Conservation (phyloP, 768 basidiomycete genomes). For the Rhodotorula kratochvilovae region DNA sequence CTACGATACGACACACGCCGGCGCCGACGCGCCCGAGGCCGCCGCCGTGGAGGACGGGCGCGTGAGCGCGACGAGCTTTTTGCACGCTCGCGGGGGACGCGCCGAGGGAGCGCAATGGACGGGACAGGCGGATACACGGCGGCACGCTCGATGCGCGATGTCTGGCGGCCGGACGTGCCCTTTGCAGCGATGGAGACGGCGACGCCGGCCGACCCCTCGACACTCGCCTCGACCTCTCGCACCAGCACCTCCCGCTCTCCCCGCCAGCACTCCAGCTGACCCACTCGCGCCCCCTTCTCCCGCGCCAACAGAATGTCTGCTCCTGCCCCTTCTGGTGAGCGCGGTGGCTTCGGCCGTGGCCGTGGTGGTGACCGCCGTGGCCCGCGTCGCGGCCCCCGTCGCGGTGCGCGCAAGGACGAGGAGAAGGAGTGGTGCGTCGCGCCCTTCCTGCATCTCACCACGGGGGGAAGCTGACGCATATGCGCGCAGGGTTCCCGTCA, state of each 20-base stretch:
- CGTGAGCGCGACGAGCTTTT: not conserved
- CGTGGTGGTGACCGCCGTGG: conserved; percentile 57
- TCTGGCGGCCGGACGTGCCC: no score
- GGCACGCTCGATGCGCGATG: not conserved
- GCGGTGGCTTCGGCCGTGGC: conserved; percentile 85
- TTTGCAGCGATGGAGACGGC: no score
- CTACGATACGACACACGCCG: no score
- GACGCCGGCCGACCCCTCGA: no score
- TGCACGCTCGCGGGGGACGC: not conserved
- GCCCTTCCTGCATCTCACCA: no score
- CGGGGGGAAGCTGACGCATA: no score
- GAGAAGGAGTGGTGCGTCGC: conserved; percentile 92
- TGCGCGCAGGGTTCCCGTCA: conserved; percentile 77
- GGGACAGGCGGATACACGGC: not conserved
- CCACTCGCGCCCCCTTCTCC: not conserved
- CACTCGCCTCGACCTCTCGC: no score
- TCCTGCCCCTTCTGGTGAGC: conserved; percentile 79
- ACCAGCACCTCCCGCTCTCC: no score
- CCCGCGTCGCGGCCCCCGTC: conserved; percentile 73
- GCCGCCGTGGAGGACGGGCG: not conserved
- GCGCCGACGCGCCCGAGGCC: no score
- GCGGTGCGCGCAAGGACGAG: conserved; percentile 97
- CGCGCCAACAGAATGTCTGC: conserved; percentile 30
- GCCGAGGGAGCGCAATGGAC: no score
- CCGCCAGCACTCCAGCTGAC: not conserved